These are phyloP conservation scores for Alternaria ventricosa DNA, from an alignment of 2,329 filamentous ascomycete genomes.

Conservation along the genomic window DNA sequence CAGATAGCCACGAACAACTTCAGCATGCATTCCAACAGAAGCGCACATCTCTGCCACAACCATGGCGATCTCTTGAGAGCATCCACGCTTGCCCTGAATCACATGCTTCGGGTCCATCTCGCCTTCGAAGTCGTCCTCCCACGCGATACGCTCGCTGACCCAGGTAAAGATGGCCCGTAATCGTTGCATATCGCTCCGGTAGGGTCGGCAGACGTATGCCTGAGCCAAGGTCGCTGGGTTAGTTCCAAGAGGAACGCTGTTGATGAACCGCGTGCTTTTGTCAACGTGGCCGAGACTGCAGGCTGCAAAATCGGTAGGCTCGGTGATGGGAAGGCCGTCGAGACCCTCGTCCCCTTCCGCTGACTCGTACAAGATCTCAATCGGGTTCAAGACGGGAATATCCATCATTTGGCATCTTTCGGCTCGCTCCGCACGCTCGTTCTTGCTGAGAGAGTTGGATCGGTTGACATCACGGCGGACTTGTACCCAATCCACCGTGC, in stretches of 20 bases:
- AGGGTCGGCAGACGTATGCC: constrained; percentile 90
- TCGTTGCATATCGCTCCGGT: constrained; percentile 91
- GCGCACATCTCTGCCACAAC: constrained; percentile 93
- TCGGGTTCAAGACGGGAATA: constrained; percentile 82
- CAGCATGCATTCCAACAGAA: constrained; percentile 85
- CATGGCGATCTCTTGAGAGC: constrained; percentile 85
- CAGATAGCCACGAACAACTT: constrained; percentile 87
- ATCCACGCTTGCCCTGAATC: constrained; percentile 82
- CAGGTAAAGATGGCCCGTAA: constrained; percentile 95
- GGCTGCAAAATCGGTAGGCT: constrained; percentile 79
- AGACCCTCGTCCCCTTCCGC: constrained; percentile 89
- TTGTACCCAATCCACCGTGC: constrained; percentile 89
- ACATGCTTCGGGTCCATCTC: constrained; percentile 82
- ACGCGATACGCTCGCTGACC: constrained; percentile 92
- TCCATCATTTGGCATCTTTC: constrained; percentile 97
- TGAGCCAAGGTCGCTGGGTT: constrained; percentile 85
- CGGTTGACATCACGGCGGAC: constrained; percentile 94
- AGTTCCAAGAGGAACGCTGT: constrained; percentile 79
- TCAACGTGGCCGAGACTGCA: constrained; percentile 88
- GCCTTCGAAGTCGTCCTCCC: constrained; percentile 95
- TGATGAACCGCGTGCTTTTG: constrained; percentile 92
- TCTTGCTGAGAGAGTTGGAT: constrained; percentile 89
- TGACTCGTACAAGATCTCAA: constrained; percentile 84
- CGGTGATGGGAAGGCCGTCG: constrained; percentile 80
- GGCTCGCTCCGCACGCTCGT: constrained; percentile 81